Evolutionary conservation across 192 early-diverging fungal species (phyloP), one percentile per base, ranked within the genome.

Genomic region (Mortierella antarctica): DNA sequence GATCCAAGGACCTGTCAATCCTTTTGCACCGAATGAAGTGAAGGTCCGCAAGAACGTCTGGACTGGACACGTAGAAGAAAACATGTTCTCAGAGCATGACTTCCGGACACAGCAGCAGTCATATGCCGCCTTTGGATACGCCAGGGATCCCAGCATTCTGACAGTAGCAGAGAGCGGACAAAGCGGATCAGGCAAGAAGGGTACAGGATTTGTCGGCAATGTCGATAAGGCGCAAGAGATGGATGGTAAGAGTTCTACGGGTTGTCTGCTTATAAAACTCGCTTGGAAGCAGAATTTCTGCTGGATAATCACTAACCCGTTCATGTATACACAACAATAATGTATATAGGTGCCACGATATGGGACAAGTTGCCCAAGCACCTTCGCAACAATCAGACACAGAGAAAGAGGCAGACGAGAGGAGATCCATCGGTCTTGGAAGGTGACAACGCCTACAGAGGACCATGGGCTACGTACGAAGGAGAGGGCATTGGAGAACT

Each of bases 391-490:
- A 57, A 86, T 60, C 58, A 70, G 21, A 56, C 63, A 57, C 87
- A 93, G 71, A 79, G 90, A 67, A 87, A 92, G 71, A 90, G 96
- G 66, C 91, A 93, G 73, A 77, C 84, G 11, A 92, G 90, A 62
- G 96, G 96, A 47, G 92, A 97, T 55, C 73, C 95, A 4, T 81
- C 82, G 5, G 85, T 92, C 56, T 62, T 95, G 7, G 92, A 94
- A 23, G 95, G 93, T 46, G 90, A 90, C 0, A 81, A 88, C 74
- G 90, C 91, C 9, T 98, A 95, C 69, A 86, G 88, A 65, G 98
- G 98, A 2, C 98, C 97, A 6, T 98, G 97, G 98, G 95, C 96
- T 1, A 94, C 96, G 2, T 99, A 93, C 77, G 93, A 94, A 59
- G 93, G 90, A 49, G 97, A 99, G 65, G 84, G 88, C 9, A 88